Evolutionary conservation across 2,329 filamentous ascomycete species (phyloP).

Genomic region (Xylaria sp.): DNA sequence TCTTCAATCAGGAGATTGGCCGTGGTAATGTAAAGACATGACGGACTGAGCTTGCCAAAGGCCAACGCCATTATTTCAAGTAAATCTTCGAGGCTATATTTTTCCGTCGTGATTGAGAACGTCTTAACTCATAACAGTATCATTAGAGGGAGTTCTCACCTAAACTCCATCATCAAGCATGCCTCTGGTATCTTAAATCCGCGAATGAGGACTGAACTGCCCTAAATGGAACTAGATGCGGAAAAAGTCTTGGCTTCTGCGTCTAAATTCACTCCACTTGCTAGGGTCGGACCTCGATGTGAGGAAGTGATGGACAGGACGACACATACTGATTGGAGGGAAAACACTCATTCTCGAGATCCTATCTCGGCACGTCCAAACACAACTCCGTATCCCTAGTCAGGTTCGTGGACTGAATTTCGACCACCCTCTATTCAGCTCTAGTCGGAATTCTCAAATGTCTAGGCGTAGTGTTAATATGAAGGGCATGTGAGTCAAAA

Average conservation of each 20-base stretch:
- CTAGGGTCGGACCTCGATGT: not conserved
- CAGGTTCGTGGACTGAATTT: not conserved
- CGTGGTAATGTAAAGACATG: not conserved
- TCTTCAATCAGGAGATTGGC: not conserved
- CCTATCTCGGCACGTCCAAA: not conserved
- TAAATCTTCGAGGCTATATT: conserved; percentile 2
- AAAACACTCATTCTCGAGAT: conserved; percentile 18
- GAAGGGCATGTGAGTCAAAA: not conserved
- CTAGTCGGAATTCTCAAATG: not conserved
- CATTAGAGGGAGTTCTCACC: not conserved
- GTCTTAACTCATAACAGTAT: not conserved
- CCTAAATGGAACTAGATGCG: not conserved
- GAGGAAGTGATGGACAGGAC: not conserved
- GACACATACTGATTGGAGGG: conserved; percentile 32
- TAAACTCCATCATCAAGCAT: not conserved
- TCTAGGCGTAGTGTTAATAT: too few relatives aligned
- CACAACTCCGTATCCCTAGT: conserved; percentile 17
- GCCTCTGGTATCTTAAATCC: conserved; percentile 11
- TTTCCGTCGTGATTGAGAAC: not conserved
- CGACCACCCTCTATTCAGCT: not conserved
- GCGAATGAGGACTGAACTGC: conserved; percentile 24
- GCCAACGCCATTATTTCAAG: conserved; percentile 19
- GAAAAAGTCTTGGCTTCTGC: conserved; percentile 14
- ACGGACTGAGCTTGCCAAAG: not conserved
- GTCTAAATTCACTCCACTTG: conserved; percentile 30